Base-by-base conservation (phyloP, 441 rosid species). In the Populus hybrid region DNA sequence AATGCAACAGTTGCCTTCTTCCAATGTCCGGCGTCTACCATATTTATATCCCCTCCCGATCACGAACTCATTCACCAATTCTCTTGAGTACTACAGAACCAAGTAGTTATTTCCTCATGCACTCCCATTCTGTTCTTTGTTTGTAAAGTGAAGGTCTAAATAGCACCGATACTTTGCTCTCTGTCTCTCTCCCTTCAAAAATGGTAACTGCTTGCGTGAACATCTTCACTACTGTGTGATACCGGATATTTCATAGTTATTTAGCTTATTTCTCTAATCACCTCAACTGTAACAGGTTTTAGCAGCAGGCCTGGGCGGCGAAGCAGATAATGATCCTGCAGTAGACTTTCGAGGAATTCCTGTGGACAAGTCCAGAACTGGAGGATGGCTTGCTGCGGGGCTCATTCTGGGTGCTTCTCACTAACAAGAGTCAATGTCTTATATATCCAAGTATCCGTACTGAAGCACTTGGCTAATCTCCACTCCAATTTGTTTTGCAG, bases 371-470 rank as follows among this genome's bases (percentile, higher is more conserved):
- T 84, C 94, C 16, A 90, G 83, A 85, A 92, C 92, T 70, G 99
- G 99, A 7, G 95, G 98, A 73, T 92, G 99, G 99, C 83, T 93
- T 18, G 95, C 89, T 36, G 94, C 97, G 18, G 99, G 94, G 64
- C 87, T 95, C 36, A 95, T 92, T 80, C 77, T 95, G 79, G 99
- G 98, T 93, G 73, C 66, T 35, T 67, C 1, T 69, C 30, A 14
- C 67, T 35, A n/a, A 34, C 36, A 72, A 61, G n/a, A 69, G 57
- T 24, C 26, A 6, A 3, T 12, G 24, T 2, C 3, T 30, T 26
- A 1, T 26, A 26, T 12, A 3, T 34, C 9, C 4, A 30, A 50
- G n/a, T 77, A 26, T 67, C 21, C 40, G 23, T 78, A 11, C 36
- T 34, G 67, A 42, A 79, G 75, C 42, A 30, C 8, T 11, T 36